Evolutionary conservation across 1,284 basidiomycete species (phyloP), one percentile per base, ranked within the genome.

Genomic region (Malassezia globosa): DNA sequence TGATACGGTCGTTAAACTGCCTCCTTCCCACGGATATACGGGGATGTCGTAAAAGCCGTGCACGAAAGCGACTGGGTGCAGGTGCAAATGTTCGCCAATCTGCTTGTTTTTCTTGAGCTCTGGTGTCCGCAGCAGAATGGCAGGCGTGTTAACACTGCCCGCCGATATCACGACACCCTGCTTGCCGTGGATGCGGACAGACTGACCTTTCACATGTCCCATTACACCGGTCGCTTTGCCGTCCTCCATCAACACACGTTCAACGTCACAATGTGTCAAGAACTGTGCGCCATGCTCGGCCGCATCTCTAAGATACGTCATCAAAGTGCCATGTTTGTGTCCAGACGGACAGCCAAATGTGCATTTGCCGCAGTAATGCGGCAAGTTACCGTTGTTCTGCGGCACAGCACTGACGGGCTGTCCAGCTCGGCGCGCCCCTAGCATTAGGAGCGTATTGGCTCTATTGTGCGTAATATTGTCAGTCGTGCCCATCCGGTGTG

Each of bases 1-100:
- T 38, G 57, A 64, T 22, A 75, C 75, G 29, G 73, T 68, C 25
- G 76, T 76, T 48, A 77, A 69, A 58, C 76, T 66, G 19, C 72
- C 61, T 7, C 76, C 76, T 35, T 76, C 70, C 72, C 74, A 75
- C 0, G 76, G 72, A 38, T 72, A 63, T 45, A 76, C 66, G 27
- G 61, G 59, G 55, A 73, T 64, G 43, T 72, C 65, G 58, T 74
- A 76, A 54, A 68, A 67, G 34, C 72, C 75, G 14, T 72, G 72
- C 10, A 76, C 70, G 42, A 71, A 64, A 39, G 71, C 72, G 14
- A 64, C 69, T 0, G 76, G 76, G 63, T 77, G 76, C 21, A 76
- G 58, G 41, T 72, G 70, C n/a, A 77, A 59, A 48, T 73, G 72
- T 42, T 68, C 59, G 8, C 76, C 76, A 49, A 77, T 74, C 54